These are phyloP conservation scores for Mycocentrospora acerina DNA, from an alignment of 2,329 filamentous ascomycete species.

Conservation along the genomic window DNA sequence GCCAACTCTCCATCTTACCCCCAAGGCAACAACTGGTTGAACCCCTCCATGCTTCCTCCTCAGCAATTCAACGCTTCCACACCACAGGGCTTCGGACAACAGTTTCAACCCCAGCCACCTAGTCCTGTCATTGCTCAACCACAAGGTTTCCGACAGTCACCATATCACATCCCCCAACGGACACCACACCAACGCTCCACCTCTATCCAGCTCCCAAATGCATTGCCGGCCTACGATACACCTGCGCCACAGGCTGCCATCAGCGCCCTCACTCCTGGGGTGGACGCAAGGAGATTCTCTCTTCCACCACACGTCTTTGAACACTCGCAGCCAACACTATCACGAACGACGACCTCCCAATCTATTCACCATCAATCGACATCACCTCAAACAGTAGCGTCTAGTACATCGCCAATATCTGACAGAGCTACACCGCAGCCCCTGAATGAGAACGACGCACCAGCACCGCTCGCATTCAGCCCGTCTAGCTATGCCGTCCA, in stretches of 20 bases:
- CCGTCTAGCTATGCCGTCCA: constrained; percentile 25
- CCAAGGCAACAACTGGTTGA: constrained; percentile 28
- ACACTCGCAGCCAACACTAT: constrained; percentile 19
- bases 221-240: constrained; percentile 32
- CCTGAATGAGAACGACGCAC: constrained; percentile 21
- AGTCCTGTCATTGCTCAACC: constrained; percentile 27
- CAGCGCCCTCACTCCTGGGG: constrained; percentile 20
- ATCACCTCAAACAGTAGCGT: constrained; percentile 22
- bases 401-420: constrained; percentile 15
- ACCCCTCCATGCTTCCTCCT: constrained; percentile 36
- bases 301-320: constrained; percentile 41
- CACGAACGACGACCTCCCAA: constrained; percentile 22
- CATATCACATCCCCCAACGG: constrained; percentile 49
- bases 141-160: constrained; percentile 45
- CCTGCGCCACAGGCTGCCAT: constrained; percentile 19
- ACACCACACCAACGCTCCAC: constrained; percentile 46
- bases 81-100: constrained; percentile 22
- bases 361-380: constrained; percentile 23
- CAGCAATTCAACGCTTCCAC: constrained; percentile 34
- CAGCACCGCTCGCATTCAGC: constrained; percentile 22
- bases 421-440: constrained; percentile 25
- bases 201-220: constrained; percentile 48
- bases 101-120: constrained; percentile 13
- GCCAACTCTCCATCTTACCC: constrained; percentile 23
- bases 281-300: constrained; percentile 46